phyloP scores from a whole-genome alignment of 495 filamentous ascomycete species.

The Trichoderma reesei region DNA sequence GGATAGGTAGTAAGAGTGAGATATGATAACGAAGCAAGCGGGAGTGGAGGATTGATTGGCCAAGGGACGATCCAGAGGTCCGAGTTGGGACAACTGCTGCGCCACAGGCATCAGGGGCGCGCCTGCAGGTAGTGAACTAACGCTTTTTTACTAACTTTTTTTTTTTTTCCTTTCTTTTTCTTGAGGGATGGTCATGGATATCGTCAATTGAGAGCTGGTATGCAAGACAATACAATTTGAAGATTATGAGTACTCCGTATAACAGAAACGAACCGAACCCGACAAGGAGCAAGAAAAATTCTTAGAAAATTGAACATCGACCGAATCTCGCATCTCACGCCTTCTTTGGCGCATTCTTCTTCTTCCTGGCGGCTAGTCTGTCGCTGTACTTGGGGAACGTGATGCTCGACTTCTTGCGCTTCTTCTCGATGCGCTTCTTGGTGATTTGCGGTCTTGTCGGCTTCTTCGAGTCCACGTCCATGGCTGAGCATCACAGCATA shows the following conservation, averaged over 20 bases:
- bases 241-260: constrained; percentile 3
- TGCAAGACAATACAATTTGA: not conserved
- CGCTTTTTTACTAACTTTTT: not conserved
- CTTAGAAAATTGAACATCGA: not conserved
- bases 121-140: not conserved
- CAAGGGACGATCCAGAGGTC: not conserved
- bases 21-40: not conserved
- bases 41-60: not conserved
- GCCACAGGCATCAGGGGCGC: not conserved
- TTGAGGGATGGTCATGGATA: not conserved
- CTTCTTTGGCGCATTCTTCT: not conserved
- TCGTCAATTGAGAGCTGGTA: constrained; percentile 4
- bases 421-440: constrained; percentile 6
- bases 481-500: constrained; percentile 2
- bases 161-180: not conserved
- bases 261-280: not conserved
- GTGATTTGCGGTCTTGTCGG: not conserved
- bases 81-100: not conserved
- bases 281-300: not conserved
- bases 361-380: constrained; percentile 8
- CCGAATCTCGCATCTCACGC: not conserved
- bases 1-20: not conserved
- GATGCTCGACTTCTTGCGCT: constrained; percentile 9
- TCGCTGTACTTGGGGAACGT: constrained; percentile 11
- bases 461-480: constrained; percentile 13